Base-by-base conservation (phyloP, 495 filamentous ascomycete species). In the Neurospora sublineolata region DNA sequence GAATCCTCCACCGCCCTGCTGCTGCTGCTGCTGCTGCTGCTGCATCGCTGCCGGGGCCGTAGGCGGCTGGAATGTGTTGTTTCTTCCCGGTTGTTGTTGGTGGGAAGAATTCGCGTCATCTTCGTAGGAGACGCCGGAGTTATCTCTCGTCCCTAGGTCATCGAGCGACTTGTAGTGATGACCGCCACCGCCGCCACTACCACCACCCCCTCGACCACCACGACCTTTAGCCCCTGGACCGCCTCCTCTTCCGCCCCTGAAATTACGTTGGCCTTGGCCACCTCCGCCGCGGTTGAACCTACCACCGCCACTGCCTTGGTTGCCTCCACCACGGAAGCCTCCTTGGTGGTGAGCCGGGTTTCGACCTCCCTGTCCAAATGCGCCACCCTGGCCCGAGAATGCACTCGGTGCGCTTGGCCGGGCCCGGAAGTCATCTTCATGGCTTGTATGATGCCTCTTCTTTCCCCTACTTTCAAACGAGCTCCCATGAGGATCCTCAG, bases 401-500 rank as follows among this genome's bases (percentile, higher is more conserved):
- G 52, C 52, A 33, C 52, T 7, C 3, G 42, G 37, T 76, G 76
- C 38, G 67, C 69, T 10, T 75, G 69, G 67, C 68, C 69, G 12
- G n/a, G 69, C 23, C 77, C 78, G 76, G 39, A 79, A 80, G 52
- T 79, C 77, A 44, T 89, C 88, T 37, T 90, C 86, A 23, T 86
- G 83, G 44, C 81, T 80, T 0, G 78, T 77, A 75, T 86, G 86
- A 74, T 85, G 85, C 60, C 88, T 83, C 79, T 87, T 92, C 73
- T 83, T 79, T 58, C 79, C 82, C 74, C 84, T 89, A 77, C 80
- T 88, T 72, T 92, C 87, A 75, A 85, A 88, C 70, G 86, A 84
- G 64, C 85, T 85, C 73, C 89, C 88, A 39, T 80, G 77, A 0
- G 80, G 75, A 70, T 86, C 83, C 64, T 94, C 90, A 70, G 87